phyloP scores from a whole-genome alignment of 2,329 filamentous ascomycete genomes.

The Colletotrichum ledebouriae region DNA sequence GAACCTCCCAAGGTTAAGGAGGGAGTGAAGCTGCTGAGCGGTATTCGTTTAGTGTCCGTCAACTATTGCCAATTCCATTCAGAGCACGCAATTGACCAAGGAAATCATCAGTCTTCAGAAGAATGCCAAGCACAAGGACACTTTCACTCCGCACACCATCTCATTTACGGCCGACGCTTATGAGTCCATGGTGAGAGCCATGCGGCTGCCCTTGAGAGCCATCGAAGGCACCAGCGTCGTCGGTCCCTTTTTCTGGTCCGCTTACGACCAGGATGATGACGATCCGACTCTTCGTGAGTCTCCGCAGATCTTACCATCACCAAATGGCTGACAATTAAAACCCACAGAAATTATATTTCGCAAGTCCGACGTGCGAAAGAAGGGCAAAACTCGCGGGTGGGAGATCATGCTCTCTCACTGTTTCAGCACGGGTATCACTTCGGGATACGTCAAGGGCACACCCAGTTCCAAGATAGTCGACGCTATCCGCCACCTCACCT shows the following conservation, averaged over 20 bases:
- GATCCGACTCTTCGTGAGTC: conserved; percentile 69
- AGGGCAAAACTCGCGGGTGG: conserved; percentile 73
- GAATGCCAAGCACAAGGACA: conserved; percentile 68
- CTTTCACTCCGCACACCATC: conserved; percentile 68
- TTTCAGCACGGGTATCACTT: conserved; percentile 67
- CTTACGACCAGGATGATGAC: conserved; percentile 68
- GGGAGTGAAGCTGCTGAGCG: conserved; percentile 62
- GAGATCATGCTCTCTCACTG: conserved; percentile 73
- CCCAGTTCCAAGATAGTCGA: conserved; percentile 66
- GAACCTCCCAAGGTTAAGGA: conserved; percentile 58
- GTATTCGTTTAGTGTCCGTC: conserved; percentile 68
- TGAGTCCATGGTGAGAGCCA: conserved; percentile 66
- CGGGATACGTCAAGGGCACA: conserved; percentile 73
- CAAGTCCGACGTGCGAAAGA: conserved; percentile 76
- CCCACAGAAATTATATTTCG: conserved; percentile 70
- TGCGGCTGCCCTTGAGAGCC: conserved; percentile 67
- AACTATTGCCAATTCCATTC: not conserved
- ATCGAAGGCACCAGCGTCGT: conserved; percentile 72
- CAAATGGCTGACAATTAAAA: conserved; percentile 22
- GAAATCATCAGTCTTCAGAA: conserved; percentile 63
- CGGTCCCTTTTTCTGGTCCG: conserved; percentile 74
- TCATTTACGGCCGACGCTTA: conserved; percentile 66
- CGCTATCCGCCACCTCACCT: conserved; percentile 63
- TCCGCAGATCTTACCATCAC: not conserved
- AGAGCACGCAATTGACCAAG: not conserved